phyloP scores from a whole-genome alignment of 2,329 filamentous ascomycete genomes.

The Penicillium fuscoglaucum region DNA sequence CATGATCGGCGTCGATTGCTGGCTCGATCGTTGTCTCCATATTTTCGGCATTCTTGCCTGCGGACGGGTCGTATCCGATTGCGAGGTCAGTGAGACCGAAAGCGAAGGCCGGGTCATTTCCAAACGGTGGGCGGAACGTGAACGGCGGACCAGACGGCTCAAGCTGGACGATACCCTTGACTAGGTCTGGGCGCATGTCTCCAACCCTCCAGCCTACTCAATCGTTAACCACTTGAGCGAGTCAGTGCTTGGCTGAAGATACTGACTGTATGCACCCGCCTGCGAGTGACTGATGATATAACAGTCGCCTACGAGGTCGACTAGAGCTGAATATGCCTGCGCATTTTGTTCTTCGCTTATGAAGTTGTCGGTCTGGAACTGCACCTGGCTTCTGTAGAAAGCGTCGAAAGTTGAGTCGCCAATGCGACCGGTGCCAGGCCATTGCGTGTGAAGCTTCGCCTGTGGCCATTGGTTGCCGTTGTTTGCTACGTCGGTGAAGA shows the following conservation, averaged over 20 bases:
- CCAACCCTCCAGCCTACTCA: constrained; percentile 48
- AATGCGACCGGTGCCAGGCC: constrained; percentile 38
- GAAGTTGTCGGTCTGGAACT: constrained; percentile 18
- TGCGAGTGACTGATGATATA: constrained; percentile 52
- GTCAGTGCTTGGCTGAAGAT: neutral
- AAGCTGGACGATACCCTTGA: constrained; percentile 52
- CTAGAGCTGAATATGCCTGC: constrained; percentile 24
- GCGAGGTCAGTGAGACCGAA: constrained; percentile 26
- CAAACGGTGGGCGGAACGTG: constrained; percentile 14
- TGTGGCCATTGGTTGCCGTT: constrained; percentile 34
- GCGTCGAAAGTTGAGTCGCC: constrained; percentile 33
- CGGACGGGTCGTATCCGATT: constrained; percentile 16
- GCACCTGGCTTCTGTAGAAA: constrained; percentile 23
- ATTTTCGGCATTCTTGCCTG: constrained; percentile 16
- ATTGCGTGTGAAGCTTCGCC: constrained; percentile 42
- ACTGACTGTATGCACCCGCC: constrained; percentile 42
- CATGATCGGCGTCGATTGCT: neutral
- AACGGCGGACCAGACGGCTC: constrained; percentile 55
- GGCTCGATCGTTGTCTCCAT: constrained; percentile 5
- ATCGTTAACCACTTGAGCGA: neutral
- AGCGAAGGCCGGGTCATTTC: constrained; percentile 10
- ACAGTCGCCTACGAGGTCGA: constrained; percentile 27
- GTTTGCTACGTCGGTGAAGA: constrained; percentile 5
- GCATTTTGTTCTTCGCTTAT: constrained; percentile 16
- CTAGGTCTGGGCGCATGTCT: constrained; percentile 51